Evolutionary conservation across 176 grass and related monocot species (phyloP).

Genomic region (Paspalum notatum): DNA sequence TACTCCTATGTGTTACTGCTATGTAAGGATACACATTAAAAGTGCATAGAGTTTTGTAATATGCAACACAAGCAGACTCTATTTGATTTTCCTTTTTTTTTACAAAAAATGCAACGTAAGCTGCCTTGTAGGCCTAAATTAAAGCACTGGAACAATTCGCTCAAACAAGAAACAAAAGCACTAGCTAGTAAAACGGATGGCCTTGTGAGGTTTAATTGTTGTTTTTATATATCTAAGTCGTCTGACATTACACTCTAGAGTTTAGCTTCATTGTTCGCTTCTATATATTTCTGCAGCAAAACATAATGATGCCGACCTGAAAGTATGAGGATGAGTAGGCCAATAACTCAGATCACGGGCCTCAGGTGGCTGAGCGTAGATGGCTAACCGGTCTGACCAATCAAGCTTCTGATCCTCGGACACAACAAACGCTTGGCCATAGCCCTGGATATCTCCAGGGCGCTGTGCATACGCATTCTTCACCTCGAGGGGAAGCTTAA

Average conservation of each 20-base stretch:
- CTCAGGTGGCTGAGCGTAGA: conserved; percentile 43
- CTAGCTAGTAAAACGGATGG: too few species aligned
- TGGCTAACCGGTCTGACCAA: conserved; percentile 49
- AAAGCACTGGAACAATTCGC: too few species aligned
- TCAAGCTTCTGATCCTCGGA: conserved; percentile 60
- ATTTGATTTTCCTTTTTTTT: too few species aligned
- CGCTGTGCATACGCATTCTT: conserved; percentile 46
- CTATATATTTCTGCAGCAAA: neutral
- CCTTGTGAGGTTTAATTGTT: too few species aligned
- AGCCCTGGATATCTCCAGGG: conserved; percentile 56
- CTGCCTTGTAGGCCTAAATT: too few species aligned
- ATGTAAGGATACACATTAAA: neutral
- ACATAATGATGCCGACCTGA: conserved; percentile 31
- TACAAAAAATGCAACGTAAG: neutral
- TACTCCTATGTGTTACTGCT: neutral
- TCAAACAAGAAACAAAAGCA: neutral
- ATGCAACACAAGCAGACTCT: too few species aligned
- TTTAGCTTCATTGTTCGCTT: neutral
- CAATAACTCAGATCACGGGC: conserved; percentile 49
- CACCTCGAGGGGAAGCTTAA: conserved; percentile 42
- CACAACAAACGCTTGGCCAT: conserved; percentile 56
- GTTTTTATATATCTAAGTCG: too few species aligned
- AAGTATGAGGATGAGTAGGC: conserved; percentile 43
- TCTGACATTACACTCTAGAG: too few species aligned
- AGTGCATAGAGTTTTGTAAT: neutral